A percentile compares a stretch with the other conserved stretches of the same genome.
Conservation (phyloP, 352 stramenopile genomes). For the Phytophthora crassamura region DNA sequence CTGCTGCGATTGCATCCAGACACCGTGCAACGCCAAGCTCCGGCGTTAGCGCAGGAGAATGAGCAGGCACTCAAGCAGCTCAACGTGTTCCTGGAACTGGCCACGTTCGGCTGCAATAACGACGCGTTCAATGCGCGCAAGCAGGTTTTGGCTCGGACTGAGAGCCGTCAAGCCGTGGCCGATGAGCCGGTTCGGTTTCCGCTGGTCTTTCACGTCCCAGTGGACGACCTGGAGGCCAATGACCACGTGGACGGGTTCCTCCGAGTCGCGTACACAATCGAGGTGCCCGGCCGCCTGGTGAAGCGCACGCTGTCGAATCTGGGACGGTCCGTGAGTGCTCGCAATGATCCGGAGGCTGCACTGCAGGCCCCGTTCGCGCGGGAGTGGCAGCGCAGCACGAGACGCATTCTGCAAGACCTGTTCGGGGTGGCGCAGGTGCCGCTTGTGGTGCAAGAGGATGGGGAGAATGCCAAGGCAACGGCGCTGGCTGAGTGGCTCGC, state of each 20-base stretch:
- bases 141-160: constrained; percentile 49
- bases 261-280: constrained; percentile 50
- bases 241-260: constrained; percentile 32
- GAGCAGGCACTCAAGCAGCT: constrained; percentile 82
- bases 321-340: constrained; percentile 23
- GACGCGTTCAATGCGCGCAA: constrained; percentile 63
- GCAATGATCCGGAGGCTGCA: constrained; percentile 39
- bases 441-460: constrained; percentile 29
- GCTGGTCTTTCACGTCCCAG: constrained; percentile 63
- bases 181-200: constrained; percentile 54
- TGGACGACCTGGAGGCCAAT: constrained; percentile 12
- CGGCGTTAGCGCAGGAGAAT: constrained; percentile 55
- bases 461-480: constrained; percentile 24
- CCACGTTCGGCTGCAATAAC: constrained; percentile 71
- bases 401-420: constrained; percentile 63
- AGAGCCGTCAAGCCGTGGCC: constrained; percentile 6
- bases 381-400: constrained; percentile 75
- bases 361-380: constrained; percentile 58
- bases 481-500: constrained; percentile 62
- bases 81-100: constrained; percentile 79
- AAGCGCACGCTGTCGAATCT: constrained; percentile 59
- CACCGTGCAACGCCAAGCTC: constrained; percentile 58
- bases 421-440: constrained; percentile 66
- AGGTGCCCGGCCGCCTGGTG: constrained; percentile 59
- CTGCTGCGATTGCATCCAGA: constrained; percentile 77